Percentiles rank a stretch among this genome's conserved stretches.
Conservation (phyloP, 2,329 filamentous ascomycete genomes). For the Pyrenochaeta sp. region DNA sequence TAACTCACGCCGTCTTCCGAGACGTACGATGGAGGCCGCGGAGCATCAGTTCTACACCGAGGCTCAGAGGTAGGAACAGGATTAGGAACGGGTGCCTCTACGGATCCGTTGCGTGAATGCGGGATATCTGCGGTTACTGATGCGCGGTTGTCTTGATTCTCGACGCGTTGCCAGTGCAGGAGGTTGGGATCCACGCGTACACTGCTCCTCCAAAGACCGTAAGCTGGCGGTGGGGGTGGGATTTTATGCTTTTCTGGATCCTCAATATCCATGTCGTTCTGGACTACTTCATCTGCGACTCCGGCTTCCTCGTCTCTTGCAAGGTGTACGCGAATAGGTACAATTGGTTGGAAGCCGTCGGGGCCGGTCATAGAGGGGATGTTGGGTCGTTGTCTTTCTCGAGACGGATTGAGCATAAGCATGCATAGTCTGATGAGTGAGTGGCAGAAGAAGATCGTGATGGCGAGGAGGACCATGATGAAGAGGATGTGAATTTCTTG, state of each 20-base stretch:
- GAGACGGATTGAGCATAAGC: conserved; percentile 62
- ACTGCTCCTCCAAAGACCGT: conserved; percentile 84
- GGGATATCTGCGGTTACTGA: conserved; percentile 11
- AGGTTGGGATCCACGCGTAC: conserved; percentile 83
- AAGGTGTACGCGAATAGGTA: conserved; percentile 80
- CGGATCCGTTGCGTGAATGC: conserved; percentile 10
- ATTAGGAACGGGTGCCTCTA: not conserved
- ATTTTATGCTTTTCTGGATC: conserved; percentile 32
- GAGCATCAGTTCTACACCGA: conserved; percentile 14
- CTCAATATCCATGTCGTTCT: conserved; percentile 19
- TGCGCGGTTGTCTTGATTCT: conserved; percentile 8
- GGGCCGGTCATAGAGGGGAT: conserved; percentile 62
- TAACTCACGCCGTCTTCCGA: conserved; percentile 80
- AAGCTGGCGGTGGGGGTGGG: conserved; percentile 72
- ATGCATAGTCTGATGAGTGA: conserved; percentile 77
- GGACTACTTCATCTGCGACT: conserved; percentile 60
- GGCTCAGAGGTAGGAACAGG: not conserved
- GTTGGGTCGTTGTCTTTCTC: conserved; percentile 32
- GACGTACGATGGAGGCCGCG: conserved; percentile 76
- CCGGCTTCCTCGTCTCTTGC: conserved; percentile 76
- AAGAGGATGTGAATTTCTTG: conserved; percentile 82
- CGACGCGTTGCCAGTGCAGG: conserved; percentile 78
- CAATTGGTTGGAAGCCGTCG: conserved; percentile 72
- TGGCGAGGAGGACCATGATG: conserved; percentile 77
- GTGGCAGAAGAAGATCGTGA: conserved; percentile 83